Evolutionary conservation across 148 eudicot species (phyloP), one percentile per base, ranked within the genome.

Genomic region (Limonium bicolor): DNA sequence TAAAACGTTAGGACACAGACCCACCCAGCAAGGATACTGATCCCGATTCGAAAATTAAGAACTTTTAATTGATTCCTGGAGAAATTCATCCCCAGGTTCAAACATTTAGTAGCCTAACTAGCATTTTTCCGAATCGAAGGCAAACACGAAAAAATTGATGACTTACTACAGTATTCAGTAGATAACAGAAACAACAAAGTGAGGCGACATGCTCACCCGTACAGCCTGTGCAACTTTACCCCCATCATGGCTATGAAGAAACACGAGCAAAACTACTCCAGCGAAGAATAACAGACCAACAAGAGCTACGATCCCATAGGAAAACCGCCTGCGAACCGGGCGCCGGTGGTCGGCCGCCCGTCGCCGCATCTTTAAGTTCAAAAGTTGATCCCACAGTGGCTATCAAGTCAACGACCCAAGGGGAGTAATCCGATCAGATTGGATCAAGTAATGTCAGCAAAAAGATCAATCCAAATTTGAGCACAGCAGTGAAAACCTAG

Each of bases 291-390:
- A 65, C 48, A 74, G 21, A 23, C 66, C 73, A 40, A 86, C 66
- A 22, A 86, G 64, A 29, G 48, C 54, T 86, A 92, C 80, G 83
- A 86, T 86, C 95, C 92, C 77, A 59, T 67, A 66, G 10, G 78
- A 48, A 5, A 72, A 55, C 61, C 81, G 62, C 69, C 73, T 60
- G 32, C 93, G 56, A 53, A 64, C 77, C 59, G 82, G 86, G 78
- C 95, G 90, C 82, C 90, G 82, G 60, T 63, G 71, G 13, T 80
- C 85, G 64, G 82, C 76, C 23, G 74, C 82, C 77, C 86, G 78
- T 62, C 95, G 68, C 58, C 85, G 56, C 95, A 84, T 84, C 68
- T 55, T 70, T 55, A 2, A 51, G 23, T 41, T 10, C n/a, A n/a
- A 25, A 21, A 25, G 16, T 27, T 9, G 27, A 25, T 12, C 27